Base-by-base conservation (phyloP, 306 rosid species). In the Gleditsia sinensis region DNA sequence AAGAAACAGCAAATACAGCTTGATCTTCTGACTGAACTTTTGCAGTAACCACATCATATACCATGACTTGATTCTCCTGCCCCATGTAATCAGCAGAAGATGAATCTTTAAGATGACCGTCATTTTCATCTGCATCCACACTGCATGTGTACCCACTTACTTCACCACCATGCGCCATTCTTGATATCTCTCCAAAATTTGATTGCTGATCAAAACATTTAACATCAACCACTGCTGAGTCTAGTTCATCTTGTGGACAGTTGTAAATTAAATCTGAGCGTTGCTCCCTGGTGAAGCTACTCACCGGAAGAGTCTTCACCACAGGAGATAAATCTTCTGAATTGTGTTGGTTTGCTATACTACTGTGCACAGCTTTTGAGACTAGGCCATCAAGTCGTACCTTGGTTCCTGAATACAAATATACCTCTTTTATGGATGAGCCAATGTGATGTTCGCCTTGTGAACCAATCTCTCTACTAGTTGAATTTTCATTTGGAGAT, bases 221-320 rank as follows among this genome's bases (percentile, higher is more conserved):
- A 82, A 57, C 34, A 68, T 42, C 85, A 50, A 32, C 61, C 60
- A 69, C 90, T 57, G 75, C 62, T 13, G 62, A 80, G 78, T 62
- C 81, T 20, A 71, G 85, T 78, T 73, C 86, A 46, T 72, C 69
- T 59, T 62, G 89, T 56, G 81, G 75, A 59, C 74, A 33, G 68
- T 50, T 30, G 2, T 75, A 79, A 43, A 69, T 61, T 60, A 60
- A 53, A 63, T 70, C 78, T 33, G 74, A 67, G 37, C 61, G 36
- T 36, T 67, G 66, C 70, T 53, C 72, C 70, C 49, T 83, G 61
- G 24, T 67, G 54, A 58, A 43, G 80, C 67, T 69, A 42, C 70
- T 50, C 6, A 17, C n/a, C 78, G 42, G 53, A 43, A 21, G 70
- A 63, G 77, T 46, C 64, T 80, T 80, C 49, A 70, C 43, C 12